Evolutionary conservation across 345 rosid species (phyloP).

Genomic region (Odontarrhena argentea): DNA sequence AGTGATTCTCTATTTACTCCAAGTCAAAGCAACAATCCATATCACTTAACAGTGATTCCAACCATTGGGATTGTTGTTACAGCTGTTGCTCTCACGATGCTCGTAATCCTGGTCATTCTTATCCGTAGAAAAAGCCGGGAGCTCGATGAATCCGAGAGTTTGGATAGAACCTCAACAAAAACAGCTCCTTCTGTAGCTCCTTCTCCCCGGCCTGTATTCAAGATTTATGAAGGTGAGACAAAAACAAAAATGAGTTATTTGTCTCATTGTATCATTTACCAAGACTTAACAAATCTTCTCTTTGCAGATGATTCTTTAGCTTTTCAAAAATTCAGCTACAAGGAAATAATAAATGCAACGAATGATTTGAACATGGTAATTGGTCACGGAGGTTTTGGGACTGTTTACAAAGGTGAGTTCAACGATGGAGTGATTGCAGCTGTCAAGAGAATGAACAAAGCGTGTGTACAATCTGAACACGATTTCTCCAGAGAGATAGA

Average conservation of each 20-base stretch:
- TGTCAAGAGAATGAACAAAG: conserved; percentile 74
- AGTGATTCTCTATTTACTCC: conserved; percentile 38
- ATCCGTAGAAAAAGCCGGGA: conserved; percentile 68
- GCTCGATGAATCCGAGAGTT: conserved; percentile 56
- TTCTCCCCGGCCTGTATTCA: conserved; percentile 54
- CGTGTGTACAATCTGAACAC: conserved; percentile 69
- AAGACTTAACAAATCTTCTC: neutral
- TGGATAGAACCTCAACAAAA: conserved; percentile 55
- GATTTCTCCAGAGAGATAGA: conserved; percentile 89
- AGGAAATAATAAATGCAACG: conserved; percentile 75
- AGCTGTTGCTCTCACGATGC: conserved; percentile 58
- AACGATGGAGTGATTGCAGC: conserved; percentile 65
- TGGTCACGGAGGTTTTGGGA: conserved; percentile 94
- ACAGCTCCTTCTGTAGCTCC: conserved; percentile 51
- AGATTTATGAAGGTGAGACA: conserved; percentile 67
- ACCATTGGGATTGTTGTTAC: conserved; percentile 73
- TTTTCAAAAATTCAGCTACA: conserved; percentile 76
- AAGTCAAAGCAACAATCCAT: conserved; percentile 53
- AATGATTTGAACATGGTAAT: conserved; percentile 59
- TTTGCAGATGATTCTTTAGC: conserved; percentile 65
- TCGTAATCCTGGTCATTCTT: conserved; percentile 65
- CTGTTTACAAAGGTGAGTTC: conserved; percentile 78
- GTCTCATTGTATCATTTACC: neutral
- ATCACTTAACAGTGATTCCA: conserved; percentile 68
- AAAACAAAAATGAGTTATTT: neutral